These are phyloP conservation scores for Wickerhamomyces subpelliculosus DNA, from an alignment of 805 yeast species.

Conservation along the genomic window DNA sequence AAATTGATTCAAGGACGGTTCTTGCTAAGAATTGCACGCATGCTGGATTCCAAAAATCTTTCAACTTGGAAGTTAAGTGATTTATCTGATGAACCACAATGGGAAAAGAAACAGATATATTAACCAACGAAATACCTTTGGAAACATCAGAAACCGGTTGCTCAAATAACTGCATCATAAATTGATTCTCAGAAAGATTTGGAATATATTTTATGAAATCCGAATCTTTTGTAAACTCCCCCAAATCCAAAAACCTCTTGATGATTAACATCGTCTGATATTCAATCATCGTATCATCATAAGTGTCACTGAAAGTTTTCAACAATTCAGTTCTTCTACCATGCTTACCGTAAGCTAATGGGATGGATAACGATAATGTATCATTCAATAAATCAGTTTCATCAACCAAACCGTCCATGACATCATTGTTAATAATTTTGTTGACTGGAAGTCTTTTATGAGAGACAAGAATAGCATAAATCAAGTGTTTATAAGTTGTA, in stretches of 20 bases:
- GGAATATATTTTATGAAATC: constrained; percentile 12
- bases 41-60: constrained; percentile 29
- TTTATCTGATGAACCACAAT: constrained; percentile 12
- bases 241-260: constrained; percentile 29
- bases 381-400: constrained; percentile 22
- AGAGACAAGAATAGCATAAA: constrained; percentile 33
- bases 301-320: constrained; percentile 7
- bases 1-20: constrained; percentile 23
- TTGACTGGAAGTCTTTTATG: background rate
- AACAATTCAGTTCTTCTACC: constrained; percentile 32
- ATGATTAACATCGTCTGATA: constrained; percentile 27
- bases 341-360: constrained; percentile 34
- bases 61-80: background rate
- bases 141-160: constrained; percentile 1
- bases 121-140: constrained; percentile 3
- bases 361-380: constrained; percentile 32
- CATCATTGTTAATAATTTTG: background rate
- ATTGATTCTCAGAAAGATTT: constrained; percentile 1
- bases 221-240: constrained; percentile 32
- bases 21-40: constrained; percentile 31
- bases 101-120: constrained; percentile 7
- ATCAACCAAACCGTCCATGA: background rate
- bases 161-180: background rate
- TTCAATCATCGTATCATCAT: constrained; percentile 12
- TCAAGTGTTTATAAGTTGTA: constrained; percentile 25